These are phyloP conservation scores for Leccinum sublutescens DNA, from an alignment of 768 basidiomycete species.

Conservation along the genomic window DNA sequence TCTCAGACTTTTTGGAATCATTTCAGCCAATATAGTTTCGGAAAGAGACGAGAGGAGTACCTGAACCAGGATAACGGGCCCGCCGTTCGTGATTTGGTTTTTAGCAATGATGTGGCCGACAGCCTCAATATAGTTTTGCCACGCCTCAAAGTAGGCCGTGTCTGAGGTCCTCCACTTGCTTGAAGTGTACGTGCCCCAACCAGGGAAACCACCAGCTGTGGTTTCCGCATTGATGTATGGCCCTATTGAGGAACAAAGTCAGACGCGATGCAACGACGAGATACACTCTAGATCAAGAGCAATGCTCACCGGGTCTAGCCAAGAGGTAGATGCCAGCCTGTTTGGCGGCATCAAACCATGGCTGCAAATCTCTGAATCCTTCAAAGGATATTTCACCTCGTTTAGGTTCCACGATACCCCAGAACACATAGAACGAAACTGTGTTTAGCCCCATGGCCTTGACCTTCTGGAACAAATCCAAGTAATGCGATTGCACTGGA, in stretches of 20 bases:
- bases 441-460: slow-evolving; percentile 40
- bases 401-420: slow-evolving; percentile 46
- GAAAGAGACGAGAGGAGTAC: slow-evolving; percentile 28
- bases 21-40: slow-evolving; percentile 15
- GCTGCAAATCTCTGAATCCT: slow-evolving; percentile 39
- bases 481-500: slow-evolving; percentile 37
- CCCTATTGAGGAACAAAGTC: slow-evolving; percentile 9
- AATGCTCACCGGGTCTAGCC: slow-evolving; percentile 25
- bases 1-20: slow-evolving; percentile 42
- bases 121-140: slow-evolving; percentile 53
- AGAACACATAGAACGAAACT: slow-evolving; percentile 59
- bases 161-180: slow-evolving; percentile 50
- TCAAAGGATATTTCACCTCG: slow-evolving; percentile 52
- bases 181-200: slow-evolving; percentile 56
- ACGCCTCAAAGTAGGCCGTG: slow-evolving; percentile 46
- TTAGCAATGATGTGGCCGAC: slow-evolving; percentile 48
- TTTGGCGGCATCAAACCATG: slow-evolving; percentile 31
- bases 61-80: slow-evolving; percentile 46
- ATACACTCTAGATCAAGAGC: background rate
- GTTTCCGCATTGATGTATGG: slow-evolving; percentile 32
- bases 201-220: slow-evolving; percentile 48
- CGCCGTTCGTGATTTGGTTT: slow-evolving; percentile 60
- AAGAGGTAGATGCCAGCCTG: slow-evolving; percentile 28
- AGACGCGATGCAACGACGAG: background rate
- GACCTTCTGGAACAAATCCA: slow-evolving; percentile 61